phyloP scores from a whole-genome alignment of 1,139 yeast genomes.

The Yamadazyma spencermartinsiae region DNA sequence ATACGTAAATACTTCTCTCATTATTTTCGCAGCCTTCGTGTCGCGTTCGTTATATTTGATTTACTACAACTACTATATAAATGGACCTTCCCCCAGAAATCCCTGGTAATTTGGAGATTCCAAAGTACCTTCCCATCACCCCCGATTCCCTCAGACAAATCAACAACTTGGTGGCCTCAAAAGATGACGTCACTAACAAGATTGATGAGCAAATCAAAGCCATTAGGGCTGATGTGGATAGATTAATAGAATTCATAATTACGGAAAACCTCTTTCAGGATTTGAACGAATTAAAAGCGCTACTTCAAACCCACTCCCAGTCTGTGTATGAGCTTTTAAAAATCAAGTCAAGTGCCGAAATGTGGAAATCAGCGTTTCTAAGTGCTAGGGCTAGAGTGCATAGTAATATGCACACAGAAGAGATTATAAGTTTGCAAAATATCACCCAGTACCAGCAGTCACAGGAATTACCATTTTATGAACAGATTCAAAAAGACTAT shows the following conservation, averaged over 20 bases:
- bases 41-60: not conserved
- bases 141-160: not conserved
- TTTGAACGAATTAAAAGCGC: conserved; percentile 2
- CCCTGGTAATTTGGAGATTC: conserved; percentile 7
- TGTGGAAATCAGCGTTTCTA: conserved; percentile 10
- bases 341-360: conserved; percentile 4
- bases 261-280: conserved; percentile 10
- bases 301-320: conserved; percentile 6
- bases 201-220: conserved; percentile 4
- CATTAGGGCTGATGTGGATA: conserved; percentile 10
- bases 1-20: too few species aligned
- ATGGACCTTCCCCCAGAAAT: conserved; percentile 5
- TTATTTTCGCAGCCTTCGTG: not conserved
- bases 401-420: conserved; percentile 13
- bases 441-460: conserved; percentile 18
- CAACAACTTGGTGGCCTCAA: not conserved
- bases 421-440: conserved; percentile 24
- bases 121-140: conserved; percentile 9
- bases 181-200: not conserved
- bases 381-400: conserved; percentile 6
- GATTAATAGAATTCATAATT: conserved; percentile 13
- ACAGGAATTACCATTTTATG: conserved; percentile 11
- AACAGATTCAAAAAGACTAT: conserved; percentile 9
- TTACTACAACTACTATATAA: not conserved
- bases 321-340: conserved; percentile 5